These are phyloP conservation scores for Boletus rubescentipes DNA, from an alignment of 768 basidiomycete species.

Conservation along the genomic window DNA sequence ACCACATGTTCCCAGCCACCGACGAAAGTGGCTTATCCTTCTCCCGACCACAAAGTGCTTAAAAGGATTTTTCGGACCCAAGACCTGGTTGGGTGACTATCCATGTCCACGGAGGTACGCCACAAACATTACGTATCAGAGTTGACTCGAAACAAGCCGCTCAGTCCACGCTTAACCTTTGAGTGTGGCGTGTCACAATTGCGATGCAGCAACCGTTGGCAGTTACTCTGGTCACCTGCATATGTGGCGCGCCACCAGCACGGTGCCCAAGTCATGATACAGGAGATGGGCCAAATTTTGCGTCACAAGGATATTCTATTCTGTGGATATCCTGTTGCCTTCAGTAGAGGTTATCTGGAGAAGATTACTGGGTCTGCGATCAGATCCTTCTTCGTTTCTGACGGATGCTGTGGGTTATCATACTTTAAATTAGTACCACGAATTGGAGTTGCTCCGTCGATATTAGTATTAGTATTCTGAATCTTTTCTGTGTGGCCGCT, in stretches of 20 bases:
- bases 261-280: conserved; percentile 6
- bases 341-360: neutral
- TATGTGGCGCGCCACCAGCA: conserved; percentile 16
- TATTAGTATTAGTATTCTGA: no score
- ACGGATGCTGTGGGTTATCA: conserved; percentile 7
- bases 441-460: neutral
- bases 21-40: conserved; percentile 17
- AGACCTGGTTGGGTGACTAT: neutral
- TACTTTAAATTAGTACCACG: neutral
- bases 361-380: conserved; percentile 6
- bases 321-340: neutral
- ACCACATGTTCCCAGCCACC: conserved; percentile 24
- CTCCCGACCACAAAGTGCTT: conserved; percentile 9
- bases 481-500: neutral
- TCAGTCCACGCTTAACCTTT: neutral
- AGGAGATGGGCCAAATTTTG: neutral
- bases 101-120: conserved; percentile 18
- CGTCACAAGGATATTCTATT: conserved; percentile 6
- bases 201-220: neutral
- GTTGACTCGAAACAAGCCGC: conserved; percentile 6
- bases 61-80: neutral
- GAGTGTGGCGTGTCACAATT: conserved; percentile 9
- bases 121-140: conserved; percentile 22
- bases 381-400: conserved; percentile 6
- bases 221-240: neutral